Evolutionary conservation across 345 rosid species (phyloP).

Genomic region (Bruguiera parviflora): DNA sequence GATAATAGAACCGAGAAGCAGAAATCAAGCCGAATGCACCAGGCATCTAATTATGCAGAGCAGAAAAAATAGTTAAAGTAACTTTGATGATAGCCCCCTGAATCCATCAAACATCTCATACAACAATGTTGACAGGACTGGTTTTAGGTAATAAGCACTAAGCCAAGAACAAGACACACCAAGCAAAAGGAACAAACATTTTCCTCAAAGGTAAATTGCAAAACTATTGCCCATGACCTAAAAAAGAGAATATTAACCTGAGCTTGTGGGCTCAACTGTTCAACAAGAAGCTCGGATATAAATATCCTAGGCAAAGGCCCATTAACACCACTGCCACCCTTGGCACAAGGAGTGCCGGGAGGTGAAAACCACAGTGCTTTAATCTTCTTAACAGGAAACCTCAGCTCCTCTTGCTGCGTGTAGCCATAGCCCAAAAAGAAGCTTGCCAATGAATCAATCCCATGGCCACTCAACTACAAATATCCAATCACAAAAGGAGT

Average conservation of each 20-base stretch:
- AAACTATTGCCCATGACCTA: not conserved
- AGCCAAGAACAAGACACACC: not conserved
- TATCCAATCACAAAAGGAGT: not conserved
- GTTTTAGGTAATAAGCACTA: not conserved
- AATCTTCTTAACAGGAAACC: slow-evolving; percentile 88
- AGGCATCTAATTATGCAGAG: too few species aligned
- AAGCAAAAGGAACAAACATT: not conserved
- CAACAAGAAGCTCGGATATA: slow-evolving; percentile 89
- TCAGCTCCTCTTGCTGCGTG: slow-evolving; percentile 63
- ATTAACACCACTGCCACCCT: slow-evolving; percentile 48
- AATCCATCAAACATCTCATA: too few species aligned
- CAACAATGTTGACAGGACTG: not conserved
- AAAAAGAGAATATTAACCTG: slow-evolving; percentile 42
- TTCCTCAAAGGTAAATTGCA: not conserved
- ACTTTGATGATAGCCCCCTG: too few species aligned
- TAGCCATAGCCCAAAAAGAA: slow-evolving; percentile 84
- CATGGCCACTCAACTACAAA: slow-evolving; percentile 63
- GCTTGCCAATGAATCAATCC: slow-evolving; percentile 72
- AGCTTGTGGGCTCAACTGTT: slow-evolving; percentile 65
- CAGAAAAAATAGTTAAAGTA: too few species aligned
- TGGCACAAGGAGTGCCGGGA: slow-evolving; percentile 38
- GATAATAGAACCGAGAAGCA: too few species aligned
- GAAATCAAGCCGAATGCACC: too few species aligned
- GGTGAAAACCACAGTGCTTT: slow-evolving; percentile 96
- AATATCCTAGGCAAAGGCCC: slow-evolving; percentile 89